phyloP scores from a whole-genome alignment of 768 basidiomycete genomes.

The Tricholomella constricta region DNA sequence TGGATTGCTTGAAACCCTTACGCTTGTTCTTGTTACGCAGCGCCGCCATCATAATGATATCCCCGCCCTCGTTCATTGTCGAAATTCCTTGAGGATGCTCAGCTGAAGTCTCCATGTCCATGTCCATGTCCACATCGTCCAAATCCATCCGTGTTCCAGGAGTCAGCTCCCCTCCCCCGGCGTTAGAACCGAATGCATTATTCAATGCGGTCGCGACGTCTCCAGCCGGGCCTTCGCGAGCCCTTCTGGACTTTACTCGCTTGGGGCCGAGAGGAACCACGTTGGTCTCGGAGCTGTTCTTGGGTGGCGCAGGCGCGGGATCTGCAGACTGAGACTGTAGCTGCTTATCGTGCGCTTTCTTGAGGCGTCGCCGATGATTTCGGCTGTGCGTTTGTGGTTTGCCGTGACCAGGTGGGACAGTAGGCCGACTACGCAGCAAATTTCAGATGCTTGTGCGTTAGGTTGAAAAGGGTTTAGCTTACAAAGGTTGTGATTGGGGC shows the following conservation, averaged over 20 bases:
- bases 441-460: not conserved
- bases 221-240: not conserved
- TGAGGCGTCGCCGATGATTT: slow-evolving; percentile 13
- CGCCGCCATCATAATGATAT: slow-evolving; percentile 48
- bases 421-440: not conserved
- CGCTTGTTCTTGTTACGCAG: slow-evolving; percentile 77
- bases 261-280: slow-evolving; percentile 41
- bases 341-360: slow-evolving; percentile 27
- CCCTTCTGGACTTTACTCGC: not conserved
- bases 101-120: slow-evolving; percentile 4
- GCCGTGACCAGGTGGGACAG: slow-evolving; percentile 21
- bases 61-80: slow-evolving; percentile 15
- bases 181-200: slow-evolving; percentile 9
- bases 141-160: slow-evolving; percentile 4
- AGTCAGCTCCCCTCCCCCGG: not conserved
- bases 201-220: slow-evolving; percentile 15
- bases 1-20: slow-evolving; percentile 60
- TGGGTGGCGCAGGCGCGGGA: slow-evolving; percentile 21
- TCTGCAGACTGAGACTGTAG: slow-evolving; percentile 5
- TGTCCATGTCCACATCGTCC: slow-evolving; percentile 14
- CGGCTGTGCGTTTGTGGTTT: slow-evolving; percentile 15
- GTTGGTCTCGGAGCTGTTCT: slow-evolving; percentile 43
- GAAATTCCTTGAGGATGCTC: not conserved
- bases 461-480: slow-evolving; percentile 3
- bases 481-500: slow-evolving; percentile 8